Evolutionary conservation across 768 basidiomycete species (phyloP), one percentile per base, ranked within the genome.

Genomic region (Naganishia vaughanmartiniae): DNA sequence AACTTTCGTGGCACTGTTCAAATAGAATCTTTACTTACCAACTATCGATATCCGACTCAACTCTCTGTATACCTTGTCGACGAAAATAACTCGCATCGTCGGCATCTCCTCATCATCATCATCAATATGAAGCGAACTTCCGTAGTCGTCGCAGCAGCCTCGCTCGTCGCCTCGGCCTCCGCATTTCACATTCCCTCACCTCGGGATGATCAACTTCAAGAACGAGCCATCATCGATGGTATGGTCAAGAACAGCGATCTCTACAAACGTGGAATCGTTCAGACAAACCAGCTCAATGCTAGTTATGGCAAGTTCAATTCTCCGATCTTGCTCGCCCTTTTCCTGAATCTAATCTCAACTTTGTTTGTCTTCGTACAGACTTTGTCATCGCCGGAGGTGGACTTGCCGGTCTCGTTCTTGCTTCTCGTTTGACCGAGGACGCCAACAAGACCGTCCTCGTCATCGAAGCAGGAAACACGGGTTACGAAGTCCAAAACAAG

Each of bases 351-450:
- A 24, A 33, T 30, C n/a, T 9, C 48, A 21, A 39, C 9, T n/a
- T 56, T 15, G 12, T 51, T 53, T 12, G 19, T 4, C 60, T 70
- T 48, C 21, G 19, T 33, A 15, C 65, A 72, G 87, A 88, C 81
- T 87, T 85, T 76, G 83, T 88, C 68, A 83, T 85, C 73, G 82
- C 80, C 21, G 85, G 85, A 58, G 85, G 85, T 57, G 85, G 85
- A 31, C 80, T 84, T 33, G 84, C 83, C 21, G 85, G 85, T 19
- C 80, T 85, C 55, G 84, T 83, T 21, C 76, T 85, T n/a, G 85
- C 85, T 5, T 77, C 80, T 31, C 81, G 85, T 53, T 77, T 86
- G 30, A 83, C 83, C 0, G 85, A 85, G 71, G 84, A 85, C 74
- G 56, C 78, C 1, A 83, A 83, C 72, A 81, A 77, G 54, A 83